phyloP scores from a whole-genome alignment of 495 filamentous ascomycete genomes.

The Sordaria brevicollis region DNA sequence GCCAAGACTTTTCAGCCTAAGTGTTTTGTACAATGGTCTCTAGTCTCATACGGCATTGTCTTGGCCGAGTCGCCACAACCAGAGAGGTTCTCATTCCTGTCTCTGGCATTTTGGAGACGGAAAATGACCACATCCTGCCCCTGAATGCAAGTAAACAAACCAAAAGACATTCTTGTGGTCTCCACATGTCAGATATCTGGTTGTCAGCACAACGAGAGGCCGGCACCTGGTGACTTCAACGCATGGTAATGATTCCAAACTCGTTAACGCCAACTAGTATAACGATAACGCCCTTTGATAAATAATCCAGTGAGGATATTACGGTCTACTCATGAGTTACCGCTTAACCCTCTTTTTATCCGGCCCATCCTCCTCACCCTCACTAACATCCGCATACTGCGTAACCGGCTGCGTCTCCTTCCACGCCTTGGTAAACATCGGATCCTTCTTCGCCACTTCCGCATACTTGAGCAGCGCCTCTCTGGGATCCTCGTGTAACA shows the following conservation, averaged over 20 bases:
- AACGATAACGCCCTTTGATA: too few species aligned
- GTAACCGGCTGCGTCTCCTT: constrained; percentile 85
- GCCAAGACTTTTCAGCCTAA: not conserved
- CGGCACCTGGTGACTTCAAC: not conserved
- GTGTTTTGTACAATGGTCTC: not conserved
- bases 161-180: not conserved
- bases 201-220: not conserved
- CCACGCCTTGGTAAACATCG: constrained; percentile 89
- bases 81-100: not conserved
- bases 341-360: constrained; percentile 58
- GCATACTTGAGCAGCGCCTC: constrained; percentile 94
- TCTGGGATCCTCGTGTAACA: constrained; percentile 94
- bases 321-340: not conserved
- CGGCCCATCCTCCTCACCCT: constrained; percentile 58
- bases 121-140: not conserved
- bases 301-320: too few species aligned
- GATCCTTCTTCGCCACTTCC: constrained; percentile 85
- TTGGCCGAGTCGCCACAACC: not conserved
- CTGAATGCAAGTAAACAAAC: not conserved
- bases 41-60: not conserved
- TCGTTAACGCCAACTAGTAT: not conserved
- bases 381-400: constrained; percentile 86
- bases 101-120: not conserved
- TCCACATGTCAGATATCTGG: not conserved
- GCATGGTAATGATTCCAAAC: not conserved